Evolutionary conservation across 1,284 basidiomycete species (phyloP).

Genomic region (Ceratobasidium sp.): DNA sequence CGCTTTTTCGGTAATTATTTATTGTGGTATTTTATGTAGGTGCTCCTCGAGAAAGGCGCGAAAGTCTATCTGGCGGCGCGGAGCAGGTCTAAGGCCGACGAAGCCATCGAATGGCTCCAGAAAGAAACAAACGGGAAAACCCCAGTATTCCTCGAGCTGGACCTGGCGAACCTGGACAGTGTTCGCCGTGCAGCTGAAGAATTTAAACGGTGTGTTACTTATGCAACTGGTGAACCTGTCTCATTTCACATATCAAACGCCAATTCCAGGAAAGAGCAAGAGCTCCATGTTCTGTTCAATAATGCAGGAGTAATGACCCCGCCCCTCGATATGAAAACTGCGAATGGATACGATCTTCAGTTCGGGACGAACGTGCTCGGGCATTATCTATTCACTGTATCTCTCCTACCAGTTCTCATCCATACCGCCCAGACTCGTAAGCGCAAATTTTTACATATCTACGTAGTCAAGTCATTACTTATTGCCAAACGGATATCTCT

Average conservation of each 20-base stretch:
- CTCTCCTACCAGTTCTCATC: slow-evolving; percentile 66
- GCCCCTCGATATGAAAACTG: slow-evolving; percentile 62
- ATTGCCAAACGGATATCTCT: too few species aligned
- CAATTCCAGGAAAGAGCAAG: slow-evolving; percentile 61
- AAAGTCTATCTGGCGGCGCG: slow-evolving; percentile 76
- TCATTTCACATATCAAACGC: neutral
- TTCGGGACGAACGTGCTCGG: slow-evolving; percentile 73
- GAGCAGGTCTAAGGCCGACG: slow-evolving; percentile 62
- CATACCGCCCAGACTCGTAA: slow-evolving; percentile 32
- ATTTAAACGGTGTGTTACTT: slow-evolving; percentile 61
- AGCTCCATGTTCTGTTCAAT: slow-evolving; percentile 67
- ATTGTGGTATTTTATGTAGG: too few species aligned
- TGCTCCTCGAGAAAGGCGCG: slow-evolving; percentile 67
- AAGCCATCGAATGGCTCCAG: slow-evolving; percentile 44
- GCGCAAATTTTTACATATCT: too few species aligned
- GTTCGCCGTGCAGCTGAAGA: slow-evolving; percentile 67
- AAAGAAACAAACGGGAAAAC: slow-evolving; percentile 60
- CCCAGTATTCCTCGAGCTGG: slow-evolving; percentile 68
- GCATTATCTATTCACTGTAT: slow-evolving; percentile 66
- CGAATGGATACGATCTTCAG: slow-evolving; percentile 69
- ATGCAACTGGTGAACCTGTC: too few species aligned
- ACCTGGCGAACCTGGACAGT: slow-evolving; percentile 69
- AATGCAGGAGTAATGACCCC: slow-evolving; percentile 71
- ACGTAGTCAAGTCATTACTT: too few species aligned
- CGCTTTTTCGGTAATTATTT: too few species aligned